Evolutionary conservation across 352 stramenopile species (phyloP), one percentile per base, ranked within the genome.

Genomic region (Pythium apleroticum): DNA sequence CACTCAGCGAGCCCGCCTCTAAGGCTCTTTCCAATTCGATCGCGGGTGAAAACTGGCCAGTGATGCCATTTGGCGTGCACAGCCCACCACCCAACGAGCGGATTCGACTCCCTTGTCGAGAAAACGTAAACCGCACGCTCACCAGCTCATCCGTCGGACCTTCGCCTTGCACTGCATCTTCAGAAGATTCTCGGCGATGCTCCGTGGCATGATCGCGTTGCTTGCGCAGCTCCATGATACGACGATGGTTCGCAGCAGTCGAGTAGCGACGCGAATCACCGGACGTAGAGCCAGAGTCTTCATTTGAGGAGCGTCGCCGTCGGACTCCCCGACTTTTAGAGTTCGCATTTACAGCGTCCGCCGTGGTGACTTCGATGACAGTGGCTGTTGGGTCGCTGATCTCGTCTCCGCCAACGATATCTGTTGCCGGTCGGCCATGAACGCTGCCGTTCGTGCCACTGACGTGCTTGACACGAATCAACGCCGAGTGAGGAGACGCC

Each of bases 111-210:
- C 72, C 53, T 55, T 68, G 63, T 30, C 73, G 68, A 1, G 76
- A 86, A 63, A 86, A 86, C 4, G 78, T 88, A 52, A 89, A 89
- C 6, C 78, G 74, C 22, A 91, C 74, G 24, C 74, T 68, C 19
- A 88, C 72, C 1, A 88, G 68, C 15, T 74, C 67, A 27, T 69
- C 67, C 2, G 50, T 39, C 6, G 66, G 19, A 72, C 77, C 35
- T 50, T 27, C n/a, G n/a, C n/a, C n/a, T n/a, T n/a, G n/a, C n/a
- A n/a, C n/a, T n/a, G n/a, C 12, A 20, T 50, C n/a, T 49, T 35
- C 39, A 27, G 33, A 24, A 9, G 15, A 22, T 7, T 7, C 46
- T 43, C 41, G 17, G n/a, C 58, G 27, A n/a, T 45, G 53, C 12
- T 24, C 1, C 20, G 14, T 11, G 19, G 15, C 19, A 19, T 25